These are phyloP conservation scores for Phaeoacremonium minimum DNA, from an alignment of 2,329 filamentous ascomycete species.

Conservation along the genomic window DNA sequence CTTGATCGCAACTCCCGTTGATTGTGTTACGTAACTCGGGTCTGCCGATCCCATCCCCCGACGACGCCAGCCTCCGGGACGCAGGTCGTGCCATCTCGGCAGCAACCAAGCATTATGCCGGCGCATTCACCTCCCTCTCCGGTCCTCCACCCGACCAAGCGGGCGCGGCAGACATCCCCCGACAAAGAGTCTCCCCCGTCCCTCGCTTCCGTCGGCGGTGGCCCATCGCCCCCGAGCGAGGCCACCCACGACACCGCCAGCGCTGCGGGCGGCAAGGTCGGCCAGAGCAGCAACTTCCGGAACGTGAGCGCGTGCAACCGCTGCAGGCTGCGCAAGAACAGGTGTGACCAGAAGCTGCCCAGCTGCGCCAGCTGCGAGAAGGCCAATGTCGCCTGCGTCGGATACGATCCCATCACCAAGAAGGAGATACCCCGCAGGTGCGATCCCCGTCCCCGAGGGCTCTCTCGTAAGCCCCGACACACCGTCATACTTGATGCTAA, in stretches of 20 bases:
- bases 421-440: slow-evolving; percentile 89
- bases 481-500: background rate
- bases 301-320: slow-evolving; percentile 94
- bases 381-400: slow-evolving; percentile 85
- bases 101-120: slow-evolving; percentile 31
- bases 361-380: slow-evolving; percentile 91
- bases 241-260: slow-evolving; percentile 20
- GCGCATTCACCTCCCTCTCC: slow-evolving; percentile 44
- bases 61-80: no score
- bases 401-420: slow-evolving; percentile 95
- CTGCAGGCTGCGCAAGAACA: slow-evolving; percentile 87
- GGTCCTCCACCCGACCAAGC: slow-evolving; percentile 50
- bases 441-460: slow-evolving; percentile 35
- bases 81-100: background rate
- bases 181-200: slow-evolving; percentile 38
- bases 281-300: slow-evolving; percentile 66
- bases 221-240: slow-evolving; percentile 27
- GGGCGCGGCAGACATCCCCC: slow-evolving; percentile 50
- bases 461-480: no score
- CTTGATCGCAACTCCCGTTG: no score
- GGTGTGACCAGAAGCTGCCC: slow-evolving; percentile 89
- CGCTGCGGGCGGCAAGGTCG: slow-evolving; percentile 34
- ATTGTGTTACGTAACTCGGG: no score
- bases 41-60: no score
- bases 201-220: slow-evolving; percentile 27